A percentile compares a stretch with the other conserved stretches of the same genome.
These are phyloP conservation scores for Cercospora sp. DNA, from an alignment of 2,329 filamentous ascomycete species.

Conservation along the genomic window DNA sequence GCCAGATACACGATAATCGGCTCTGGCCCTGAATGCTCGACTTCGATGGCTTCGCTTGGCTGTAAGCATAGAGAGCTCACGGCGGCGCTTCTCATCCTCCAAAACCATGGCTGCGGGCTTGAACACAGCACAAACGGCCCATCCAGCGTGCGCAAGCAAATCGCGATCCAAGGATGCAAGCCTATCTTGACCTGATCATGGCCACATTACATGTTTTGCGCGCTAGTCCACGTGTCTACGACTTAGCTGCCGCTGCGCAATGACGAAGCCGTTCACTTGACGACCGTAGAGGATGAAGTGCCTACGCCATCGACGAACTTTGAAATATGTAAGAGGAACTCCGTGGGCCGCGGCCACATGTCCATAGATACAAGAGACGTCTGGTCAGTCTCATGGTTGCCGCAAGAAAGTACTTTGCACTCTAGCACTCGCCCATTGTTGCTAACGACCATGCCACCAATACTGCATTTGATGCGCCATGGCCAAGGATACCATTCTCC, in stretches of 20 bases:
- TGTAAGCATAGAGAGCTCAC: neutral
- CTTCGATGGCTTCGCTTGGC: neutral
- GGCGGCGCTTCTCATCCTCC: neutral
- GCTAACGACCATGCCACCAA: slow-evolving; percentile 26
- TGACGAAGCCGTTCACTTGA: neutral
- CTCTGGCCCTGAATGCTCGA: neutral
- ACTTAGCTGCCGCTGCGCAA: slow-evolving; percentile 10
- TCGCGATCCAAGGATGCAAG: neutral
- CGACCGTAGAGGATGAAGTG: neutral
- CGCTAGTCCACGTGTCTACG: neutral
- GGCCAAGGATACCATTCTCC: slow-evolving; percentile 35
- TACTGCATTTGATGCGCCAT: slow-evolving; percentile 36
- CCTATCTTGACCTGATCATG: neutral
- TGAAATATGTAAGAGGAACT: neutral
- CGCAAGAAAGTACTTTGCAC: neutral
- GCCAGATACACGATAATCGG: neutral
- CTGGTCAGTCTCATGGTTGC: neutral
- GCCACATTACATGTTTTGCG: neutral
- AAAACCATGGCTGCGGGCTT: neutral
- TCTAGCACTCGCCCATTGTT: neutral
- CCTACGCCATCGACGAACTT: neutral
- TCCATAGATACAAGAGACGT: neutral
- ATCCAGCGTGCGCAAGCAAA: neutral
- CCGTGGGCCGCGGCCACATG: neutral
- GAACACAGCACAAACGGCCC: neutral